Conservation (phyloP, 2,329 filamentous ascomycete species). For the Fusarium anthophilum region DNA sequence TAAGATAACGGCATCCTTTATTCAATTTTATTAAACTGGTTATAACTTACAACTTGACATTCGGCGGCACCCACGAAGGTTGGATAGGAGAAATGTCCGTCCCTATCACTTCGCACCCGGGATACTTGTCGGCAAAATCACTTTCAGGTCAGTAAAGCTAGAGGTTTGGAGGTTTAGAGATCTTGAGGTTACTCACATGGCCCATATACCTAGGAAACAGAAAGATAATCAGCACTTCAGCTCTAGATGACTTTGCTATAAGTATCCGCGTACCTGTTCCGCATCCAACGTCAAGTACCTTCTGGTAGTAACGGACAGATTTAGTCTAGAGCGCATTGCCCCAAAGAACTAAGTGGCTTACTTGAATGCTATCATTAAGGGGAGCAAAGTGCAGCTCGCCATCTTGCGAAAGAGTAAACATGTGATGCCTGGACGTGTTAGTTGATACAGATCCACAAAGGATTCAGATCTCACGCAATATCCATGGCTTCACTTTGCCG, state of each 20-base stretch:
- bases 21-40: rapidly evolving
- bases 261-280: constrained; percentile 8
- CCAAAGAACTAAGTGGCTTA: rapidly evolving
- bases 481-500: constrained; percentile 17
- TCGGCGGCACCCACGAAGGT: constrained; percentile 27
- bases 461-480: neutral
- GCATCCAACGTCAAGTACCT: constrained; percentile 15
- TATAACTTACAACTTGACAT: constrained; percentile 22
- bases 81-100: constrained; percentile 33
- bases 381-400: constrained; percentile 12
- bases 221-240: neutral
- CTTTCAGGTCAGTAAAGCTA: neutral
- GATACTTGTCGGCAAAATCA: constrained; percentile 33
- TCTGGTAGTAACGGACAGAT: neutral
- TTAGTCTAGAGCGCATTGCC: neutral
- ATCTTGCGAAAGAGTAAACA: constrained; percentile 13
- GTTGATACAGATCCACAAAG: neutral
- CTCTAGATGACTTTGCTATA: neutral
- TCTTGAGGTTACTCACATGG: constrained; percentile 3
- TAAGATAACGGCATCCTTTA: neutral
- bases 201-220: constrained; percentile 21
- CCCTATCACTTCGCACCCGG: constrained; percentile 24
- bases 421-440: constrained; percentile 1
- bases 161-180: too few species aligned
- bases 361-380: neutral